Conservation (phyloP, 768 basidiomycete genomes). For the Lactifluus volemus region DNA sequence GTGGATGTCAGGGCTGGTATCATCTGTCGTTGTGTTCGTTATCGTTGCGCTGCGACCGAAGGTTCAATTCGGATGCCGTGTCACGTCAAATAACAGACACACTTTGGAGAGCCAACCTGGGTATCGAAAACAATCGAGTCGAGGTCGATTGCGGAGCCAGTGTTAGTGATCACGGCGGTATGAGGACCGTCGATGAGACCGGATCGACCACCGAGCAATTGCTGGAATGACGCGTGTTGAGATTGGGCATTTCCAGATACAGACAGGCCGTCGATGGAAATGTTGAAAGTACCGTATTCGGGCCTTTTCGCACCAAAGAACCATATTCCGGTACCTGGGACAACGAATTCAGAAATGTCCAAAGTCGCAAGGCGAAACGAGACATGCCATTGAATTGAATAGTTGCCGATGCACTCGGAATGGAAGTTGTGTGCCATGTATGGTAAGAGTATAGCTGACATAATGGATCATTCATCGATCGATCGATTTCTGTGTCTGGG, state of each 20-base stretch:
- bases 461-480: not conserved
- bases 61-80: conserved; percentile 28
- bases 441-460: conserved; percentile 36
- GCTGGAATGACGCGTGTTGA: conserved; percentile 25
- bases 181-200: conserved; percentile 39
- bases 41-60: conserved; percentile 38
- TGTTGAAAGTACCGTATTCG: not conserved
- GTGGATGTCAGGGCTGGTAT: conserved; percentile 30
- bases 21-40: conserved; percentile 36
- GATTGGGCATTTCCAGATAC: conserved; percentile 31
- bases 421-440: conserved; percentile 37
- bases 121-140: conserved; percentile 40
- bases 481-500: not conserved
- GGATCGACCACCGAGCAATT: conserved; percentile 36
- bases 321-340: conserved; percentile 37
- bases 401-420: conserved; percentile 40
- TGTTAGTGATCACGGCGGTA: conserved; percentile 39
- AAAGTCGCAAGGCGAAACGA: not conserved
- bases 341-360: not conserved
- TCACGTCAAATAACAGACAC: conserved; percentile 16
- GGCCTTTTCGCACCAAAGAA: conserved; percentile 31
- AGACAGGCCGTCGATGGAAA: conserved; percentile 28
- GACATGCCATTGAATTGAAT: conserved; percentile 38
- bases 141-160: conserved; percentile 40
- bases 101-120: conserved; percentile 33